phyloP scores from a whole-genome alignment of 2,329 filamentous ascomycete genomes.

The Fusarium foetens region DNA sequence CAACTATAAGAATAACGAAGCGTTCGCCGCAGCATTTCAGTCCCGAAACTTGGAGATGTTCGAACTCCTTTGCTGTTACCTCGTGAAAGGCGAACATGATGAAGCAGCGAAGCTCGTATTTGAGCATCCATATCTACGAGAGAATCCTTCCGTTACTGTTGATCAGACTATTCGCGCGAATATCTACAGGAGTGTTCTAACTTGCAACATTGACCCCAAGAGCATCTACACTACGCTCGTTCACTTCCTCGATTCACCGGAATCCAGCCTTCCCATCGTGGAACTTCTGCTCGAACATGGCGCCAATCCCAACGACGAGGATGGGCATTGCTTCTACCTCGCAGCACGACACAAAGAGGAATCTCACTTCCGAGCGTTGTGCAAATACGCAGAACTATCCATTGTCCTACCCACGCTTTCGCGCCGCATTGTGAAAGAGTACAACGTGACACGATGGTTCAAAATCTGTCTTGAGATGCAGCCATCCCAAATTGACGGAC shows the following conservation, averaged over 20 bases:
- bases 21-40: not conserved
- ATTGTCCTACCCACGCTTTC: not conserved
- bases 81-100: not conserved
- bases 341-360: not conserved
- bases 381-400: not conserved
- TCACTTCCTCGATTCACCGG: not conserved
- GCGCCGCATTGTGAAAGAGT: not conserved
- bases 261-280: not conserved
- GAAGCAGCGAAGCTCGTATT: constrained; percentile 1
- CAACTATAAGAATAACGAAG: not conserved
- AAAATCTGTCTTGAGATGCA: not conserved
- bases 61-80: not conserved
- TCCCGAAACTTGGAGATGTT: not conserved
- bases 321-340: constrained; percentile 9
- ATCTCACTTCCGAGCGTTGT: not conserved
- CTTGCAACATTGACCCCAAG: not conserved
- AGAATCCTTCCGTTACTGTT: not conserved
- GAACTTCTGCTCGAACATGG: constrained; percentile 11
- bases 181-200: constrained; percentile 8
- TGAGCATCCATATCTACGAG: not conserved
- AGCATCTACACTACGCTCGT: not conserved
- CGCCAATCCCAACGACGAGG: constrained; percentile 2
- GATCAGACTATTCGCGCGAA: not conserved
- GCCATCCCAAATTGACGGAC: not conserved
- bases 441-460: not conserved